Conservation (phyloP, 83 land plant species). For the Thuja plicata region DNA sequence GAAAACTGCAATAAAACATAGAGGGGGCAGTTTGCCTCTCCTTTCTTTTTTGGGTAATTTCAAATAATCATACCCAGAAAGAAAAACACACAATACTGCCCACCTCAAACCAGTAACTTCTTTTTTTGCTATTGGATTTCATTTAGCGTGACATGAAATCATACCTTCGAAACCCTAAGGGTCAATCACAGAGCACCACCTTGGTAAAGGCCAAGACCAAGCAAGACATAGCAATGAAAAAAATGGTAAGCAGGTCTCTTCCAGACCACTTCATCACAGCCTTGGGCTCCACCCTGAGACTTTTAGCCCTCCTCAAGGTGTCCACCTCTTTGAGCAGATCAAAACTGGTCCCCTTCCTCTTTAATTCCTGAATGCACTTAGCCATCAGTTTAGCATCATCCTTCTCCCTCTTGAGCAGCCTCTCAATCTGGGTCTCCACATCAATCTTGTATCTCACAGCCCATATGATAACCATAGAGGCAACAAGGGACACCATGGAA, state of each 20-base stretch:
- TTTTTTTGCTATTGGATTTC: not conserved
- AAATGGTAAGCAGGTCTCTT: conserved; percentile 53
- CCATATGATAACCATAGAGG: conserved; percentile 60
- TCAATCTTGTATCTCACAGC: conserved; percentile 64
- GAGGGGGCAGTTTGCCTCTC: not conserved
- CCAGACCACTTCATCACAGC: conserved; percentile 54
- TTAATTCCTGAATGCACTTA: conserved; percentile 64
- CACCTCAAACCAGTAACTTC: not conserved
- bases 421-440: conserved; percentile 45
- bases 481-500: conserved; percentile 38
- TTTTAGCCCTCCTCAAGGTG: conserved; percentile 67
- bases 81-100: not conserved
- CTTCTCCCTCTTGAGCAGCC: conserved; percentile 63
- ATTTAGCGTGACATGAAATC: too few species aligned
- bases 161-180: not conserved
- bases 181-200: conserved; percentile 43
- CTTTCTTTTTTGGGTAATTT: not conserved
- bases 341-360: conserved; percentile 59
- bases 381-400: conserved; percentile 56
- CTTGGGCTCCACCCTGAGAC: conserved; percentile 55
- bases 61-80: not conserved
- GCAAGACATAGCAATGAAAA: conserved; percentile 49
- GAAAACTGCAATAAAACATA: not conserved
- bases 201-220: conserved; percentile 41
- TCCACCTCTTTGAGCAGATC: conserved; percentile 74